Evolutionary conservation across 139 green algal genomes (phyloP), one percentile per base, ranked within the genome.

Genomic region (Diplosphaera chodatii): DNA sequence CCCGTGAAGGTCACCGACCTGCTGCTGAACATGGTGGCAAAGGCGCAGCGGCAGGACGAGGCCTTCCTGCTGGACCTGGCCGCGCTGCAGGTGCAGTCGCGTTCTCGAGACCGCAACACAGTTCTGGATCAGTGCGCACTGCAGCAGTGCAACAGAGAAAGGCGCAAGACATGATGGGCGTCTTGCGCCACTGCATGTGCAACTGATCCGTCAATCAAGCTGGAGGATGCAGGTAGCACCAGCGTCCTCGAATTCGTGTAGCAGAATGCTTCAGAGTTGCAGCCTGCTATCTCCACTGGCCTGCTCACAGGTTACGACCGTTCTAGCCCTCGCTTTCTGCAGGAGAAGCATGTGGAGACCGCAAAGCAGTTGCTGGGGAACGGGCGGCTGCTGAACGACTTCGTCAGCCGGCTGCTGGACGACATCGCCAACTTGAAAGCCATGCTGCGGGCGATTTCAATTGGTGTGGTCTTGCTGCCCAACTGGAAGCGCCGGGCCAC

Each of bases 351-450:
- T 76, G 77, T 93, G 29, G 80, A 87, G 62, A 86, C 86, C 1
- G 94, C 94, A 3, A 88, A 85, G 71, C 48, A 84, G 68, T 84
- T 99, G 67, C 85, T 99, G 78, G 88, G 89, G 0, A 70, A 84
- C 1, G 75, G 74, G 30, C 55, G 67, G 15, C 82, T 87, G 62
- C 78, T 96, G 3, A 88, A 88, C 29, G 56, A 77, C 30, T 98
- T 97, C 80, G 80, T 95, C 29, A 71, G 75, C 0, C 66, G 67
- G 20, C 83, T 99, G 37, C 78, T 90, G 66, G 84, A 92, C 8
- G 94, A 98, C 73, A 90, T 98, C 18, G 76, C 70, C 65, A 92
- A 98, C 83, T 80, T 99, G 21, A 94, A 91, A 76, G 84, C 93
- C 55, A 98, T 98, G 93, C 85, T 98, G 48, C 85, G 93, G 28